A percentile compares a stretch with the other conserved stretches of the same genome.
Conservation (phyloP, 2,329 filamentous ascomycete species). For the Geosmithia morbida region DNA sequence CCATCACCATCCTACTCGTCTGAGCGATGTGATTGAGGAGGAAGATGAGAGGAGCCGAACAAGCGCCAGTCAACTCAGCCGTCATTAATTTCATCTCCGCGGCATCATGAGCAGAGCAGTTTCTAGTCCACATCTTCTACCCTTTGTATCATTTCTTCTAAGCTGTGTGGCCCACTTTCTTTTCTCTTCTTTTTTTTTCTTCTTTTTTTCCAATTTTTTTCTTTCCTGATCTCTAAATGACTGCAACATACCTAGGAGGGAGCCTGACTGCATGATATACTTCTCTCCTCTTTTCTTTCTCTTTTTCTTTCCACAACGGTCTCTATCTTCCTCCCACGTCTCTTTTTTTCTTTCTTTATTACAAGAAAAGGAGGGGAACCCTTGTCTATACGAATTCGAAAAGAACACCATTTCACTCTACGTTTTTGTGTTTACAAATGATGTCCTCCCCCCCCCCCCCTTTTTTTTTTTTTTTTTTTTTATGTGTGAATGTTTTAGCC, state of each 20-base stretch:
- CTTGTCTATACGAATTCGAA: too few relatives aligned
- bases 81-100: too few relatives aligned
- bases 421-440: too few relatives aligned
- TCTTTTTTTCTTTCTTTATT: background rate
- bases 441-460: too few relatives aligned
- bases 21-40: conserved; percentile 80
- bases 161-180: background rate
- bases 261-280: background rate
- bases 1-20: conserved; percentile 75
- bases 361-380: background rate
- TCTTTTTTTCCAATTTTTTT: background rate
- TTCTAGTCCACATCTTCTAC: too few relatives aligned
- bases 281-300: background rate
- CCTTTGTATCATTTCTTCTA: too few relatives aligned
- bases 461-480: too few relatives aligned
- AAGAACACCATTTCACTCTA: too few relatives aligned
- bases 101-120: too few relatives aligned
- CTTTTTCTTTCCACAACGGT: background rate
- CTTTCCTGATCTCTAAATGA: background rate
- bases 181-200: background rate
- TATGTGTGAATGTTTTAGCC: background rate
- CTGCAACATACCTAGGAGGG: background rate
- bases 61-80: conserved; percentile 52
- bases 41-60: conserved; percentile 71
- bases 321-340: background rate